Base-by-base conservation (phyloP, 2,329 filamentous ascomycete species). In the Fusarium camptoceras region DNA sequence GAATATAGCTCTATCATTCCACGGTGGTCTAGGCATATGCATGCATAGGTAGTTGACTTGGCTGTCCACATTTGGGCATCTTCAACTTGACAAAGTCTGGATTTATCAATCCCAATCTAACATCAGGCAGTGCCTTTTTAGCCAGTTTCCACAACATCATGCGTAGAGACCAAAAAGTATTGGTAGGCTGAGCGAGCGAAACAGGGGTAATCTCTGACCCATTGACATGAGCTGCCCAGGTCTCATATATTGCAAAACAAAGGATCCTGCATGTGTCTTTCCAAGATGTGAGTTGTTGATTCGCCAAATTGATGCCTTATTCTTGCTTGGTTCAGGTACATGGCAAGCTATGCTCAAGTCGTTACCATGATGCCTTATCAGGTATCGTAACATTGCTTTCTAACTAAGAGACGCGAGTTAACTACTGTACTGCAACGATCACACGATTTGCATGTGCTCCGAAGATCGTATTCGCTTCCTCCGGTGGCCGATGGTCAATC, bases 401-500 rank as follows among this genome's bases (percentile, higher is more conserved):
- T 16, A 20, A 47, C 14, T n/a, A 43, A 37, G 27, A 27, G 8
- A 61, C 39, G 8, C 24, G n/a, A 48, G 51, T 37, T 7, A n/a
- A n/a, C 18, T 37, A 37, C 34, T 37, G 24, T 25, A 39, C 30
- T 34, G 22, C 31, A 48, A 41, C 16, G 18, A 34, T 42, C 46
- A 37, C 22, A 30, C 41, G 55, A 28, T 28, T 31, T 47, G 22
- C 34, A 48, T 47, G 42, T 55, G 39, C 25, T 30, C 22, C 10
- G 34, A 54, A 28, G 34, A 63, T 61, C 34, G 48, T 55, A 61
- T 55, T 61, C 31, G 39, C 31, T 30, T 28, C 41, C 27, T 25
- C 15, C n/a, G 56, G 61, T 61, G 54, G 55, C 39, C 47, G 31
- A 60, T 46, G 59, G 31, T 18, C 20, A 34, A 31, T 47, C 27